A percentile compares a stretch with the other conserved stretches of the same genome.
phyloP scores from a whole-genome alignment of 352 stramenopile genomes.

The Phytopythium chamaehyphon region DNA sequence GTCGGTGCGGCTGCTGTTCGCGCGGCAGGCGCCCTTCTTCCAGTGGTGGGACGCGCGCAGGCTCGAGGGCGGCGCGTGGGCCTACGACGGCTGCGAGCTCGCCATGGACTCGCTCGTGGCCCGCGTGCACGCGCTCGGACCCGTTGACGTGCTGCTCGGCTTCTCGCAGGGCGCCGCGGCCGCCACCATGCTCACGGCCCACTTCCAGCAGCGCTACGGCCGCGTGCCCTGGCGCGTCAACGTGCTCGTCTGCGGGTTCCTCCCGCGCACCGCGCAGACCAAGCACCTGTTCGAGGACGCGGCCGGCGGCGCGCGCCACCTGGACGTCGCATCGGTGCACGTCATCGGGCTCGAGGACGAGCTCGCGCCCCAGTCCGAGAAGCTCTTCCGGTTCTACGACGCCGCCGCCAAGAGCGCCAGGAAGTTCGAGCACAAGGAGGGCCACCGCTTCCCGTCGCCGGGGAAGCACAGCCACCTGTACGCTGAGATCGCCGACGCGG shows the following conservation, averaged over 20 bases:
- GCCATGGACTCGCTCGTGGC: conserved; percentile 52
- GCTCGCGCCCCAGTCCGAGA: conserved; percentile 40
- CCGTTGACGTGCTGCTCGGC: conserved; percentile 62
- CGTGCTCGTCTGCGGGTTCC: conserved; percentile 62
- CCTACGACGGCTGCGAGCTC: conserved; percentile 61
- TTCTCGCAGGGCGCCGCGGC: conserved; percentile 71
- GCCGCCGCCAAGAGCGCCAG: conserved; percentile 14
- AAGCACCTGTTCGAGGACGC: conserved; percentile 44
- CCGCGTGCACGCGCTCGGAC: conserved; percentile 40
- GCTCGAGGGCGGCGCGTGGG: conserved; percentile 18
- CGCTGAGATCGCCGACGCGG: conserved; percentile 33
- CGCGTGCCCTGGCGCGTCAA: conserved; percentile 54
- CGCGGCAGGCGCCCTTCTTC: conserved; percentile 51
- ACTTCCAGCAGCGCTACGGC: conserved; percentile 36
- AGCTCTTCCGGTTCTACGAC: conserved; percentile 44
- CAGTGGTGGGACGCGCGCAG: conserved; percentile 72
- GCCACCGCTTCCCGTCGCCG: conserved; percentile 71
- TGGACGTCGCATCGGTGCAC: conserved; percentile 70
- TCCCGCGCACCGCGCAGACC: conserved; percentile 41
- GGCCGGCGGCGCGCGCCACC: conserved; percentile 17
- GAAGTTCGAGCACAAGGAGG: conserved; percentile 66
- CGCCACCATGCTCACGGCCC: conserved; percentile 57
- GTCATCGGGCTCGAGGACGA: conserved; percentile 49
- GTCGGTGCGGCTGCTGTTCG: conserved; percentile 58
- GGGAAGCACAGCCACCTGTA: conserved; percentile 44